Conservation (phyloP, 129 eudicot genomes). For the Pittosporum tobira region DNA sequence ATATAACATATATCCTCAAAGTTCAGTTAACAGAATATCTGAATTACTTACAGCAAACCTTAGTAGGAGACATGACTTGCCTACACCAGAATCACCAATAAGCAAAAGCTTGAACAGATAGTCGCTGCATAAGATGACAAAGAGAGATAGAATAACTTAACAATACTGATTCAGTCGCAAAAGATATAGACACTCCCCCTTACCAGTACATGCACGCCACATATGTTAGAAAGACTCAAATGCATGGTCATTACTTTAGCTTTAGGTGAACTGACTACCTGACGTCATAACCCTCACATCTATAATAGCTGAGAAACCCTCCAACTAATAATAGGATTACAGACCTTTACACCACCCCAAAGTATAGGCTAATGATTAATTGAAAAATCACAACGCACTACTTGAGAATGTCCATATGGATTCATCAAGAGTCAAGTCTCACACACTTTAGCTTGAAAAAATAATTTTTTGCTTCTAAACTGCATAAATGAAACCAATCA, state of each 20-base stretch:
- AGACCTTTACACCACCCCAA: too few species aligned
- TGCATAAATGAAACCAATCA: not conserved
- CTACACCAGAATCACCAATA: conserved; percentile 49
- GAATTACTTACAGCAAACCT: conserved; percentile 37
- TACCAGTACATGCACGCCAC: not conserved
- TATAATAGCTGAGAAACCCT: too few species aligned
- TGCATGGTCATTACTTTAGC: too few species aligned
- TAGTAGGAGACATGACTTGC: conserved; percentile 47
- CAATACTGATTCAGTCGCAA: not conserved
- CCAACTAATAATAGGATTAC: too few species aligned
- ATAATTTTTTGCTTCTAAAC: not conserved
- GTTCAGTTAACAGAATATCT: not conserved
- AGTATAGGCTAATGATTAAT: too few species aligned
- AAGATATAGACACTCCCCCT: not conserved
- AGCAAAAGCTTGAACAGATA: conserved; percentile 44
- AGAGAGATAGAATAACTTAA: not conserved
- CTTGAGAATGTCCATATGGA: too few species aligned
- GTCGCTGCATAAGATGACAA: conserved; percentile 23
- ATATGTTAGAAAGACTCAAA: too few species aligned
- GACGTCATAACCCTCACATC: too few species aligned
- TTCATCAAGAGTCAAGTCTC: not conserved
- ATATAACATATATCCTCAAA: not conserved
- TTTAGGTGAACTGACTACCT: too few species aligned
- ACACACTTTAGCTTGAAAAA: not conserved
- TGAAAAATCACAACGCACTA: too few species aligned